A percentile compares a stretch with the other conserved stretches of the same genome.
These are phyloP conservation scores for Dendryphion nanum DNA, from an alignment of 2,329 filamentous ascomycete species.

Conservation along the genomic window DNA sequence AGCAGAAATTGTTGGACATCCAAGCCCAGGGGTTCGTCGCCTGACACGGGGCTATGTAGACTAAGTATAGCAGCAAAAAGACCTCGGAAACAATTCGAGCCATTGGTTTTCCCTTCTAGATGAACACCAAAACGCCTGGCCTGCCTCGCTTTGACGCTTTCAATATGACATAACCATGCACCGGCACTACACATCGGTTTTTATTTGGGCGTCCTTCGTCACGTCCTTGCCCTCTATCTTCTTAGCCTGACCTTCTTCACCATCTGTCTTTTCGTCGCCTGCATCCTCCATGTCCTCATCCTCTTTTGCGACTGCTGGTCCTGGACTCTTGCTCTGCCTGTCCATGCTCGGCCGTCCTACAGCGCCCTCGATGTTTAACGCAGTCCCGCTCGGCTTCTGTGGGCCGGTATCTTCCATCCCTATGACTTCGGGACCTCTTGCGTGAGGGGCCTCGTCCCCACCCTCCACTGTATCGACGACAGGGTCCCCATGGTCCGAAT, in stretches of 20 bases:
- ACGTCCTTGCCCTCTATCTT: constrained; percentile 22
- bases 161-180: not conserved
- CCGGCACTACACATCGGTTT: not conserved
- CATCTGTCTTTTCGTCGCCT: constrained; percentile 10
- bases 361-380: constrained; percentile 36
- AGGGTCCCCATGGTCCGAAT: constrained; percentile 30
- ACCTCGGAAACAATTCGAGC: no score
- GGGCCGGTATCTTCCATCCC: constrained; percentile 85
- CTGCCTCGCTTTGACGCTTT: no score
- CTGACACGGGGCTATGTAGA: no score
- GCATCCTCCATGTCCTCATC: constrained; percentile 22
- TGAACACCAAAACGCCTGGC: no score
- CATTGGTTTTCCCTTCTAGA: no score
- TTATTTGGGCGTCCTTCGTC: constrained; percentile 16
- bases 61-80: no score
- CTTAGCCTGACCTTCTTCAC: constrained; percentile 10
- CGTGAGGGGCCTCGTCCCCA: constrained; percentile 68
- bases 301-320: constrained; percentile 13
- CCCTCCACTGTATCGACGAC: constrained; percentile 38
- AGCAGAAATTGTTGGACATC: no score
- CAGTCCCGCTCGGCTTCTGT: constrained; percentile 50
- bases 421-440: constrained; percentile 78
- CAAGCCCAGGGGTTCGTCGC: no score
- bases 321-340: constrained; percentile 27
- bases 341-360: constrained; percentile 34